Base-by-base conservation (phyloP, 192 early-diverging fungal species). In the Entomortierella beljakovae region DNA sequence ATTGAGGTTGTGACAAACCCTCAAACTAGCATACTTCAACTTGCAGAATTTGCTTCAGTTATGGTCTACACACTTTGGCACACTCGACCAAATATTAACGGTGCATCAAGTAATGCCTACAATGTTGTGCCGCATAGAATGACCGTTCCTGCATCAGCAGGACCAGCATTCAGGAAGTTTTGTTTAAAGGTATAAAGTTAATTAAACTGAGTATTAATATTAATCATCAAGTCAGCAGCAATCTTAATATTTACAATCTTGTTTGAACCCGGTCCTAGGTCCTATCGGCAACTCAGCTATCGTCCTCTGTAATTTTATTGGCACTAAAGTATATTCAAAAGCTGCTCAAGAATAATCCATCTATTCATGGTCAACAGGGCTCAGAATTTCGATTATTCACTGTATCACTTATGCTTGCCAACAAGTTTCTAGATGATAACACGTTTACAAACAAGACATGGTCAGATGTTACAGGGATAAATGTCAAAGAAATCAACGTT, bases 361-460 rank as follows among this genome's bases (percentile, higher is more conserved):
- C 82, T 13, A 84, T 90, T 35, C 82, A 83, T 70, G 91, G 88
- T 50, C 82, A 83, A 32, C 73, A 80, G 38, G 95, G 95, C 48
- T 91, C 89, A 52, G 95, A 97, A 67, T 94, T 91, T 60, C 82
- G 94, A 20, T 71, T 96, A 46, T 92, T 97, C 71, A 91, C 93
- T 9, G 92, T 92, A n/a, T 90, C 94, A 35, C 84, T 97, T 35
- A 93, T 94, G 85, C 85, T 94, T 5, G 90, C 93, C 57, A 95
- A 93, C 84, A 97, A 97, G 69, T 90, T 89, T 68, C 83, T 95
- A 29, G 89, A 94, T 69, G 96, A 97, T 81, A 95, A 96, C 77
- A 96, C 94, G 51, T 97, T 93, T 68, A 90, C 96, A 15, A 95
- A 94, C 74, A 88, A 91, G 72, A 93, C 93, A 20, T 97, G 96